Conservation (phyloP, 345 rosid species). For the Syzygium aromaticum region DNA sequence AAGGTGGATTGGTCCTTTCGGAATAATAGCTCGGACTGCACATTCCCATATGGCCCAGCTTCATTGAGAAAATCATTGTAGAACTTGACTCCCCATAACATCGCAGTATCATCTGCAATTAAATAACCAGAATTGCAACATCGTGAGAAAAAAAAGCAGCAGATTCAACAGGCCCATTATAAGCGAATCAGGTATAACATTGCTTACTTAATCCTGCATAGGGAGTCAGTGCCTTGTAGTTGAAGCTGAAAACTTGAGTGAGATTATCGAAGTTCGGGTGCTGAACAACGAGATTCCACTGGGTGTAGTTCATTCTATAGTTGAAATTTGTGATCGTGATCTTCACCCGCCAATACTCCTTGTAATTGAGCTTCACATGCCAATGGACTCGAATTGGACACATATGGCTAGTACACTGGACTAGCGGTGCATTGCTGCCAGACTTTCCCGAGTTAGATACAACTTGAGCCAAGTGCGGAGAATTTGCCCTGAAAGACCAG, state of each 20-base stretch:
- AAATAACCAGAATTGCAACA: not conserved
- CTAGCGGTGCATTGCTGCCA: constrained; percentile 25
- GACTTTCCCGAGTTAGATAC: constrained; percentile 12
- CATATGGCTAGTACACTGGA: constrained; percentile 62
- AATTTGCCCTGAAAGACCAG: constrained; percentile 14
- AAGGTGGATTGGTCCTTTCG: constrained; percentile 44
- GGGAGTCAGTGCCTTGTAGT: constrained; percentile 38
- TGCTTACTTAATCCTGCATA: constrained; percentile 45
- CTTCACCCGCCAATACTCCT: constrained; percentile 61
- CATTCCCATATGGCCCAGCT: constrained; percentile 52
- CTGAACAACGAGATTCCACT: constrained; percentile 63
- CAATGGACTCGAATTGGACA: constrained; percentile 67
- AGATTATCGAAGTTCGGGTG: constrained; percentile 62
- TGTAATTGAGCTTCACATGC: constrained; percentile 64
- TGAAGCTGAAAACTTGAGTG: constrained; percentile 48
- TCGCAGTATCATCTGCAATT: constrained; percentile 47
- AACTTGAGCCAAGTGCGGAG: constrained; percentile 25
- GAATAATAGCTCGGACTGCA: constrained; percentile 57
- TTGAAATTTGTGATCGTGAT: constrained; percentile 59
- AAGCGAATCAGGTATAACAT: not conserved
- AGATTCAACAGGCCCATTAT: not conserved
- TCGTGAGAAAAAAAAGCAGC: not conserved
- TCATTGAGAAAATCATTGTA: constrained; percentile 57
- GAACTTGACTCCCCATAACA: constrained; percentile 59
- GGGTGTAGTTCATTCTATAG: constrained; percentile 49